Evolutionary conservation across 495 filamentous ascomycete genomes (phyloP), one percentile per base, ranked within the genome.

Genomic region (Tetracladium marchalianum): DNA sequence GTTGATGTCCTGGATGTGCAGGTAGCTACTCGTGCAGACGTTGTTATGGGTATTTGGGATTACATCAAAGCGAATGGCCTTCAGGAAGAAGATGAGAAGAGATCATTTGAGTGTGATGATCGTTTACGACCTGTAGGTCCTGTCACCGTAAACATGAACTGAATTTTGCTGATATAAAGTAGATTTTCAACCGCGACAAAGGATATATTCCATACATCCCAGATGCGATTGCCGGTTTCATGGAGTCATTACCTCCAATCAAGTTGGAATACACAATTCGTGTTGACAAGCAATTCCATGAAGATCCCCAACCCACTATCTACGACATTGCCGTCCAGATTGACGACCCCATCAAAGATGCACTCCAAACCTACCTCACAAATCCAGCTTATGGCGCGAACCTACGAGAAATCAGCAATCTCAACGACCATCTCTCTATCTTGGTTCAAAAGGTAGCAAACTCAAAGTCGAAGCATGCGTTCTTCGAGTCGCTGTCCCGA

Each of bases 251-350:
- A 12, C 81, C 89, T 5, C 92, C 92, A 0, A 75, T 96, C 59
- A 80, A 84, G 51, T 78, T 97, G 17, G 72, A 76, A 24, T 98
- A 96, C 68, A 97, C 88, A 33, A 93, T 97, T 63, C 90, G 93
- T 55, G 82, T 93, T 36, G 92, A 97, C 62, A 78, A 84, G 57
- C 77, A 83, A 10, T 92, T 87, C 66, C 82, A 92, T 69, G 68
- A 67, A 46, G 63, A 66, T 44, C 71, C 68, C 16, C 66, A 63
- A 43, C 82, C 82, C 1, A 95, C 87, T 22, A 71, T 95, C 62
- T 94, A 95, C 70, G 90, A 95, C 66, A 71, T 98, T 51, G 81
- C 75, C 51, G 85, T 97, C 51, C 73, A 80, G 19, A 73, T 93
- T n/a, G 84, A 88, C 54, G 85, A 93, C 63, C 87, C 89, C 1